Percentiles rank a stretch among this genome's conserved stretches.
Evolutionary conservation across 2,329 filamentous ascomycete genomes (phyloP).

Genomic region (Arachnopeziza araneosa): DNA sequence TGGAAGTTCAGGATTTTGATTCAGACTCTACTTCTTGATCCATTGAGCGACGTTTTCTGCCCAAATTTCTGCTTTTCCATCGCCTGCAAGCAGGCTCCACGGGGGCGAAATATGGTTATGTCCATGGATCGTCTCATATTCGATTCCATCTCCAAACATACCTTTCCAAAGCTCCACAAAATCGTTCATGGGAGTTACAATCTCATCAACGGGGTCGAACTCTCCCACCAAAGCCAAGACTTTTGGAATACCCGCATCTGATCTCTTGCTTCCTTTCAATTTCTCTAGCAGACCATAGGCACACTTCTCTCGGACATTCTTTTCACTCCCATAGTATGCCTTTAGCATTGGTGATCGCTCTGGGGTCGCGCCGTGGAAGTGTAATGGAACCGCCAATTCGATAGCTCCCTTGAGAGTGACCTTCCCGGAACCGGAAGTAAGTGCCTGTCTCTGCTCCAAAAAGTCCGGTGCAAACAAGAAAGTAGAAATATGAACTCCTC

Average conservation of each 20-base stretch:
- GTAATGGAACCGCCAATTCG: conserved; percentile 20
- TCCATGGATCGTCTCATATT: conserved; percentile 16
- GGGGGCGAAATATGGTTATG: conserved; percentile 31
- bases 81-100: conserved; percentile 22
- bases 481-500: conserved; percentile 27
- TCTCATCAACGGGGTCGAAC: conserved; percentile 28
- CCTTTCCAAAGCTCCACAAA: conserved; percentile 24
- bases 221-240: conserved; percentile 21
- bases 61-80: conserved; percentile 26
- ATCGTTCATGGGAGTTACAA: conserved; percentile 21
- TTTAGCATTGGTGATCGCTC: conserved; percentile 12
- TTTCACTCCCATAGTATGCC: conserved; percentile 19
- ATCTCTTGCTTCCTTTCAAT: conserved; percentile 15
- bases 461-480: conserved; percentile 24
- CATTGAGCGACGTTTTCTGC: conserved; percentile 24
- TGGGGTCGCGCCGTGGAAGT: conserved; percentile 13
- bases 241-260: conserved; percentile 19
- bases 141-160: conserved; percentile 20
- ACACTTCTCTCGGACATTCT: conserved; percentile 10
- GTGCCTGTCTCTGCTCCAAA: conserved; percentile 14
- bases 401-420: conserved; percentile 21
- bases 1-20: not conserved
- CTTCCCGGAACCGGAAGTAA: not conserved
- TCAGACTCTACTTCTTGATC: conserved; percentile 16
- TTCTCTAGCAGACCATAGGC: conserved; percentile 20